These are phyloP conservation scores for Botryococcus braunii DNA, from an alignment of 163 green algal genomes.

Conservation along the genomic window DNA sequence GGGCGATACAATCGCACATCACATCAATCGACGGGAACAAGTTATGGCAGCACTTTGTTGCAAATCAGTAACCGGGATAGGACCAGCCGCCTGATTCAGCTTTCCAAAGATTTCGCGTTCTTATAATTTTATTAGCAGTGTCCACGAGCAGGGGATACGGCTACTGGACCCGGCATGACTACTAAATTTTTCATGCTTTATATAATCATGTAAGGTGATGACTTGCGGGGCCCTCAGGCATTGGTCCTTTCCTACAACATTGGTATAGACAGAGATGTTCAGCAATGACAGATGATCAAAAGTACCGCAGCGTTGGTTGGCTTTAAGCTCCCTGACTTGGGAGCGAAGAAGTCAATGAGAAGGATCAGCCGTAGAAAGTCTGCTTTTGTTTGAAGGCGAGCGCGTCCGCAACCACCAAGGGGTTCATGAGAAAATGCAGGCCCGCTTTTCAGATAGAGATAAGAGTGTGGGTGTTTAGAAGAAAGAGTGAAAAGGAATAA, in stretches of 20 bases:
- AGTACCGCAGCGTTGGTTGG: slow-evolving; percentile 6
- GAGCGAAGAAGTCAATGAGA: too few relatives aligned
- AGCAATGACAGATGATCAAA: slow-evolving; percentile 17
- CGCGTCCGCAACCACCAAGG: too few relatives aligned
- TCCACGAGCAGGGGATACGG: slow-evolving; percentile 25
- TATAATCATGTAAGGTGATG: neutral
- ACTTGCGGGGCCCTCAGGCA: slow-evolving; percentile 19
- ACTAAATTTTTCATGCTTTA: neutral
- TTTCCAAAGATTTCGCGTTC: slow-evolving; percentile 24
- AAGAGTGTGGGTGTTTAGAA: too few relatives aligned
- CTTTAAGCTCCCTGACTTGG: slow-evolving; percentile 4
- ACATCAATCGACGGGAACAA: neutral
- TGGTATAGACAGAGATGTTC: slow-evolving; percentile 26
- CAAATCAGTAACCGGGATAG: neutral
- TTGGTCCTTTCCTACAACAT: slow-evolving; percentile 50
- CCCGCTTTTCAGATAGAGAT: too few relatives aligned
- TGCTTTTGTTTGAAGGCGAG: too few relatives aligned
- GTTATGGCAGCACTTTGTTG: slow-evolving; percentile 5
- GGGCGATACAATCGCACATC: neutral
- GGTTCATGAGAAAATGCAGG: too few relatives aligned
- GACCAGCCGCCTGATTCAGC: slow-evolving; percentile 10
- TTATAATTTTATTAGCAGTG: slow-evolving; percentile 23
- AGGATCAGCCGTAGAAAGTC: too few relatives aligned
- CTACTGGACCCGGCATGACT: neutral
- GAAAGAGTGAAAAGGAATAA: too few relatives aligned